Base-by-base conservation (phyloP, 2,329 filamentous ascomycete species). In the Colletotrichum sp. region DNA sequence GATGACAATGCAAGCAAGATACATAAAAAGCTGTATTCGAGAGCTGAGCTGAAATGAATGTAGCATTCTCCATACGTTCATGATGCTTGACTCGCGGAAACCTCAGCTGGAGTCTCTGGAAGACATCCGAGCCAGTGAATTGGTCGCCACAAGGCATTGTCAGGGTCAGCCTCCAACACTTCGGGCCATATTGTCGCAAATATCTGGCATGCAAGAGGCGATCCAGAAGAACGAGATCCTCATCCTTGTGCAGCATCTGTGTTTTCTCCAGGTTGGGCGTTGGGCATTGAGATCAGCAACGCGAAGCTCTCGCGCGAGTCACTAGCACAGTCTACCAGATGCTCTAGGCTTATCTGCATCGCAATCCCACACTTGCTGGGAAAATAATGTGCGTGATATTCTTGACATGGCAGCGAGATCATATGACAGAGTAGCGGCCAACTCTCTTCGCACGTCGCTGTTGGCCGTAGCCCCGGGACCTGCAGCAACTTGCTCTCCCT, bases 221-320 rank as follows among this genome's bases (percentile, higher is more conserved):
- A 30, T 28, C 32, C 30, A 55, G 27, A 28, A 59, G 27, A 67
- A 19, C 11, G 44, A 52, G 32, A 44, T 30, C n/a, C 22, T 15
- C 28, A 25, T 52, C 27, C 55, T 22, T 52, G 44, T 25, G 27
- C 36, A 69, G 22, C 57, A 30, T 68, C 30, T n/a, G 16, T 61
- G 3, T 28, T 9, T 71, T 66, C 34, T 71, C 39, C 32, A 61
- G 55, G n/a, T 67, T 44, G 55, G 72, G 68, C 55, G 61, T 75
- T 63, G 68, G 72, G 68, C 72, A 71, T 44, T 32, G 72, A 71
- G 72, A 71, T 74, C 67, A 65, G 67, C 67, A 65, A 44, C 48
- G 60, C 59, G 64, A 59, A 65, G 48, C 59, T 65, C 66, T 27
- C 27, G 39, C 66, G 57, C 59, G 59, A 71, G 71, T 69, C 71